Evolutionary conservation across 1,139 yeast species (phyloP).

Genomic region (Yamadazyma oceani): DNA sequence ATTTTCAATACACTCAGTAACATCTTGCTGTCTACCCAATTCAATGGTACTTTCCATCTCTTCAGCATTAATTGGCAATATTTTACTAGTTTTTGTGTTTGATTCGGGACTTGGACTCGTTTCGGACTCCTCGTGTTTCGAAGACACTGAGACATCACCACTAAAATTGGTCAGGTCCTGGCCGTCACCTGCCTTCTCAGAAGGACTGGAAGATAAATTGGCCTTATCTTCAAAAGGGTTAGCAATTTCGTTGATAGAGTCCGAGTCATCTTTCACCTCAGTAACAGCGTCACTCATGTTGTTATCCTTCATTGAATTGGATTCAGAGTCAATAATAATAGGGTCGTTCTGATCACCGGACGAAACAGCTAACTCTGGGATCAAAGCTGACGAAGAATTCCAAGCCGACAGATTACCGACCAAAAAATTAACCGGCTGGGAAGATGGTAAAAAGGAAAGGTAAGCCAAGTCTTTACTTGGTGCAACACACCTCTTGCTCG

Average conservation of each 20-base stretch:
- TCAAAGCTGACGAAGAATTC: neutral
- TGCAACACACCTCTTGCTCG: slow-evolving; percentile 63
- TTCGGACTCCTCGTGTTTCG: too few relatives aligned
- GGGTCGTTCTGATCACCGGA: slow-evolving; percentile 10
- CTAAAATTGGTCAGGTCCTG: too few relatives aligned
- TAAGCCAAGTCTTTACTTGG: slow-evolving; percentile 87
- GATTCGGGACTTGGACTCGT: too few relatives aligned
- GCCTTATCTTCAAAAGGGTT: slow-evolving; percentile 3
- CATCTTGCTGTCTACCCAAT: slow-evolving; percentile 93
- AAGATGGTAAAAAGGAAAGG: slow-evolving; percentile 78
- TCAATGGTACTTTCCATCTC: slow-evolving; percentile 73
- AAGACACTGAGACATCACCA: too few relatives aligned
- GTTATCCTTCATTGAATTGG: slow-evolving; percentile 9
- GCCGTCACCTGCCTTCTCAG: too few relatives aligned
- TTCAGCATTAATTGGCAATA: slow-evolving; percentile 52
- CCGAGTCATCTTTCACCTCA: slow-evolving; percentile 10
- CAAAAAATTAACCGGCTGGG: slow-evolving; percentile 65
- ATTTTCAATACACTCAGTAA: slow-evolving; percentile 94
- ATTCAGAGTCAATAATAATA: slow-evolving; percentile 14
- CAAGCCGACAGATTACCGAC: too few relatives aligned
- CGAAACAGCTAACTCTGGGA: slow-evolving; percentile 9
- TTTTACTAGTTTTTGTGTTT: slow-evolving; percentile 12
- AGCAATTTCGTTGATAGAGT: slow-evolving; percentile 9
- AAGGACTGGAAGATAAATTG: neutral
- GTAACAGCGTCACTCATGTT: slow-evolving; percentile 10